Conservation (phyloP, 1,284 basidiomycete genomes). For the Leccinum huronense region DNA sequence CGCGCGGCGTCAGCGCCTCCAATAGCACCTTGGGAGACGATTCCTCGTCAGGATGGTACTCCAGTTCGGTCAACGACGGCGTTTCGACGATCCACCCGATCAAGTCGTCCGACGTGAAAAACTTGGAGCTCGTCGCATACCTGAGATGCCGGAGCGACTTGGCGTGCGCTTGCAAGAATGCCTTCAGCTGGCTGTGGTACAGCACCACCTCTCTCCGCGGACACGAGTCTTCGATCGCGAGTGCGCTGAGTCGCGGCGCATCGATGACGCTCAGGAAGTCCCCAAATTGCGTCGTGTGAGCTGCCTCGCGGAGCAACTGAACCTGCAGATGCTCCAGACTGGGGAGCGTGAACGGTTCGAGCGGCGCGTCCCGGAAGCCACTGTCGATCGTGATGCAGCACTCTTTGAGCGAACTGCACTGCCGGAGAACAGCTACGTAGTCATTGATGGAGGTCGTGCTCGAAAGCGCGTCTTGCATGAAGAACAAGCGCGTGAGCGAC, state of each 20-base stretch:
- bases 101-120: slow-evolving; percentile 25
- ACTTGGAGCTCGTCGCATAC: slow-evolving; percentile 24
- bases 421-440: slow-evolving; percentile 21
- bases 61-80: slow-evolving; percentile 24
- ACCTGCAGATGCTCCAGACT: slow-evolving; percentile 22
- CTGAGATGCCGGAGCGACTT: slow-evolving; percentile 18
- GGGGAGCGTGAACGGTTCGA: slow-evolving; percentile 19
- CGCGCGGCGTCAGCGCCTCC: slow-evolving; percentile 24
- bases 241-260: slow-evolving; percentile 21
- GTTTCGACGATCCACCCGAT: slow-evolving; percentile 20
- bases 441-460: slow-evolving; percentile 27
- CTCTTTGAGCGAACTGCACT: slow-evolving; percentile 27
- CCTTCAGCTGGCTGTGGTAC: slow-evolving; percentile 21
- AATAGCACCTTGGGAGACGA: slow-evolving; percentile 23
- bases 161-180: slow-evolving; percentile 20
- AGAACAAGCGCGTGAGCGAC: slow-evolving; percentile 23
- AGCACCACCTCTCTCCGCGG: slow-evolving; percentile 19
- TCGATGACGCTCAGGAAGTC: slow-evolving; percentile 20
- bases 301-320: slow-evolving; percentile 22
- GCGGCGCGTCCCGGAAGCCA: slow-evolving; percentile 14
- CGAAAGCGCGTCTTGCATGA: slow-evolving; percentile 28
- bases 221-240: slow-evolving; percentile 25
- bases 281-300: slow-evolving; percentile 22
- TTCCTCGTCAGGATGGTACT: slow-evolving; percentile 29
- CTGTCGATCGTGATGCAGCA: slow-evolving; percentile 22